phyloP scores from a whole-genome alignment of 805 yeast species.

The Pichia insulana region DNA sequence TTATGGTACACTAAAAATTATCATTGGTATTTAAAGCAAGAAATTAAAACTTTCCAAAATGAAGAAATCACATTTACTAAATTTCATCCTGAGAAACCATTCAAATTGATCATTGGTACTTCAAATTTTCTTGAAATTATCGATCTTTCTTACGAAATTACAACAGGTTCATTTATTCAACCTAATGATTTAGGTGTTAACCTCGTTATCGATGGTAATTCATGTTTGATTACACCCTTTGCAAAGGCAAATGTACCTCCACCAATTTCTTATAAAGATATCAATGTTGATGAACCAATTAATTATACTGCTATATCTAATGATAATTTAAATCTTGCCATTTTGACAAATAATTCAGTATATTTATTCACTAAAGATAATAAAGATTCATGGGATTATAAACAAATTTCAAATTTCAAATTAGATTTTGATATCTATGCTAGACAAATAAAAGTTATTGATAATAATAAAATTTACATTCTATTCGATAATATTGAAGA shows the following conservation, averaged over 20 bases:
- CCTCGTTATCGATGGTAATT: conserved; percentile 70
- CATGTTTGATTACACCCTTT: conserved; percentile 71
- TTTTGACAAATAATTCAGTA: conserved; percentile 40
- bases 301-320: conserved; percentile 56
- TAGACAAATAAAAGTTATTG: conserved; percentile 57
- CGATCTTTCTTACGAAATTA: conserved; percentile 55
- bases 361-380: conserved; percentile 40
- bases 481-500: conserved; percentile 41
- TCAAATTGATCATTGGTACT: conserved; percentile 62
- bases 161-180: conserved; percentile 57
- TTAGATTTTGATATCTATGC: conserved; percentile 31
- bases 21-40: conserved; percentile 93
- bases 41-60: conserved; percentile 33
- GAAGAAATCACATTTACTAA: conserved; percentile 36
- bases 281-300: conserved; percentile 47
- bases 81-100: conserved; percentile 90
- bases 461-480: conserved; percentile 45
- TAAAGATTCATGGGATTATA: conserved; percentile 38
- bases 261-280: conserved; percentile 70
- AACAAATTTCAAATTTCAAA: conserved; percentile 30
- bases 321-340: conserved; percentile 51
- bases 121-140: conserved; percentile 44
- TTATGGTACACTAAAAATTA: conserved; percentile 89
- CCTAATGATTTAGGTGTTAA: conserved; percentile 74
- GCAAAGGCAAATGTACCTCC: conserved; percentile 89